Base-by-base conservation (phyloP, 768 basidiomycete species). In the Termitomyces sp. region DNA sequence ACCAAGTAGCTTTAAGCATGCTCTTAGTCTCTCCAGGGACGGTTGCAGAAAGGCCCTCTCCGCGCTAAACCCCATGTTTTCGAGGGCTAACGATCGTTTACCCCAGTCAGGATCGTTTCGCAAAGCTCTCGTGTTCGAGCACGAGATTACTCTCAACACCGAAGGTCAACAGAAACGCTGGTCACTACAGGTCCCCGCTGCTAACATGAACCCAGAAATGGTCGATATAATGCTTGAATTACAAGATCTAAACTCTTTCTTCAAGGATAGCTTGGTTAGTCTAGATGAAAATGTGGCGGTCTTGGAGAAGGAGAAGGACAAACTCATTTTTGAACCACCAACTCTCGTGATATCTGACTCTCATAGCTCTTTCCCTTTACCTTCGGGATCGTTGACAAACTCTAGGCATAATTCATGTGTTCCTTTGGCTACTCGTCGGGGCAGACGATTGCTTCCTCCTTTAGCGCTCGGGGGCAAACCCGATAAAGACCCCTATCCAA, bases 301-400 rank as follows among this genome's bases (percentile, higher is more conserved):
- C 30, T 33, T 62, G 26, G 53, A 49, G 26, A 55, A 66, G 56
- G 59, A 60, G 57, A 66, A 62, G 57, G 57, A 56, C 47, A 57
- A 56, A 35, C 60, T 67, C 30, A 59, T 68, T 32, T 72, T 40
- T 2, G 44, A 53, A 16, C 58, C 75, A n/a, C 73, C 74, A 6
- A 69, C 74, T 18, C 65, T 79, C 16, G 71, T 75, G 30, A 65
- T 78, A 42, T 78, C 78, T n/a, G 72, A 76, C 56, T 78, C 78
- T 44, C 70, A 75, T 48, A 69, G 63, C 49, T 66, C 74, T 2
- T 62, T 77, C 40, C 73, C 77, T 7, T 63, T 77, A 16, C 65
- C 73, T 20, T 62, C 72, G 13, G 73, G 72, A 56, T 72, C 73
- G n/a, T 65, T 66, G 8, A 65, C 54, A n/a, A 71, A 67, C 46